Evolutionary conservation across 495 filamentous ascomycete species (phyloP).

Genomic region (Trichoderma erinaceum): DNA sequence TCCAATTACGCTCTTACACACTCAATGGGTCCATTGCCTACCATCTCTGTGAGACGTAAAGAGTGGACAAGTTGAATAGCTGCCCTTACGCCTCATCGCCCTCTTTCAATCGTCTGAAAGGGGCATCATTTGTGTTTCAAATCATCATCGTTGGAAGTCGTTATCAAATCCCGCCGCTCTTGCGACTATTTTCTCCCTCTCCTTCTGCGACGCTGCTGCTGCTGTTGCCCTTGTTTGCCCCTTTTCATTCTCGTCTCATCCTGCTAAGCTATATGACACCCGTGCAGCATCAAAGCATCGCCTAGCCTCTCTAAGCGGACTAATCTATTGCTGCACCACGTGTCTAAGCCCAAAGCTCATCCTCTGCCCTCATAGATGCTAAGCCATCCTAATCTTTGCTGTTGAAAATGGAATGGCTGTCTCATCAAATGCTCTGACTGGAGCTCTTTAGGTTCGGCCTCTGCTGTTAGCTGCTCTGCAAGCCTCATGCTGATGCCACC

Average conservation of each 20-base stretch:
- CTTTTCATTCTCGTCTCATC: neutral
- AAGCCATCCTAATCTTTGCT: neutral
- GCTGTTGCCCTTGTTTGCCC: no score
- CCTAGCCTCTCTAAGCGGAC: neutral
- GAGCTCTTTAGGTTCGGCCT: neutral
- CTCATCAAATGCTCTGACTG: neutral
- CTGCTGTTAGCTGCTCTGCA: neutral
- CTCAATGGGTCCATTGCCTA: no score
- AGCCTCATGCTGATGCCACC: neutral
- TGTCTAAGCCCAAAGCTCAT: neutral
- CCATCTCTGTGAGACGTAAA: no score
- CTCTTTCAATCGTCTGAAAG: no score
- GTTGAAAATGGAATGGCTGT: neutral
- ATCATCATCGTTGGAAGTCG: neutral
- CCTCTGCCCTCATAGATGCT: neutral
- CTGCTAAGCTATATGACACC: neutral
- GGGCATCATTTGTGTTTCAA: neutral
- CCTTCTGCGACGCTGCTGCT: conserved; percentile 2
- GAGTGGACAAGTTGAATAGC: no score
- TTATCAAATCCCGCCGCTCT: neutral
- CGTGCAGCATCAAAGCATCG: neutral
- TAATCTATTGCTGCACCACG: neutral
- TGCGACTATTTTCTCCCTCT: neutral
- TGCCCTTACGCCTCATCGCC: no score
- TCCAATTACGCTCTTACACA: no score